Evolutionary conservation across 805 yeast species (phyloP).

Genomic region (Brettanomyces naardenensis): DNA sequence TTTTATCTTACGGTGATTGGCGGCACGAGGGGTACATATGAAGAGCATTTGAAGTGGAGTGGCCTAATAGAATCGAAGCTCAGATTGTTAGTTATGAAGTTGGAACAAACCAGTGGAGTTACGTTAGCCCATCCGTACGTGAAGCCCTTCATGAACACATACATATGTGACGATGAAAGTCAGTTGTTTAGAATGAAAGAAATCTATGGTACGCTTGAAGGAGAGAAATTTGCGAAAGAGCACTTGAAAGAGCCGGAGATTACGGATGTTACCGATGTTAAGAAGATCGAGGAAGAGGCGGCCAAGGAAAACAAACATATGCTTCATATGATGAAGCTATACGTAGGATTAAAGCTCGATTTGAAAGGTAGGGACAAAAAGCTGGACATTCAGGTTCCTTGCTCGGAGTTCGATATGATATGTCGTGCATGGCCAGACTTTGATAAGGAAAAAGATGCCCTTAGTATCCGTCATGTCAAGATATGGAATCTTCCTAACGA

Average conservation of each 20-base stretch:
- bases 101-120: conserved; percentile 71
- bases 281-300: conserved; percentile 19
- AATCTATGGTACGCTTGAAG: conserved; percentile 48
- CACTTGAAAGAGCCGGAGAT: conserved; percentile 25
- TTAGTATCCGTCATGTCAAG: conserved; percentile 68
- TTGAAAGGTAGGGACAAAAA: conserved; percentile 48
- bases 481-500: conserved; percentile 76
- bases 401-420: conserved; percentile 77
- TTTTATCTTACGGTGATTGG: conserved; percentile 80
- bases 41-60: conserved; percentile 84
- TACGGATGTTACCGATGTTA: conserved; percentile 24
- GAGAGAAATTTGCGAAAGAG: conserved; percentile 36
- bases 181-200: conserved; percentile 21
- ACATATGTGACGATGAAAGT: conserved; percentile 35
- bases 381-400: conserved; percentile 81
- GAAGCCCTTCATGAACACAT: conserved; percentile 59
- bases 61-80: conserved; percentile 89
- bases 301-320: conserved; percentile 19
- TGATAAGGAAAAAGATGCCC: conserved; percentile 49
- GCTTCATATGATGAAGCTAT: conserved; percentile 65
- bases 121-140: conserved; percentile 86
- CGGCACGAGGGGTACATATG: conserved; percentile 62
- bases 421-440: conserved; percentile 70
- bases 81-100: conserved; percentile 71
- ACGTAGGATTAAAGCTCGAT: conserved; percentile 64